Base-by-base conservation (phyloP, 73 alveolate genomes). In the Urostyla sp. region DNA sequence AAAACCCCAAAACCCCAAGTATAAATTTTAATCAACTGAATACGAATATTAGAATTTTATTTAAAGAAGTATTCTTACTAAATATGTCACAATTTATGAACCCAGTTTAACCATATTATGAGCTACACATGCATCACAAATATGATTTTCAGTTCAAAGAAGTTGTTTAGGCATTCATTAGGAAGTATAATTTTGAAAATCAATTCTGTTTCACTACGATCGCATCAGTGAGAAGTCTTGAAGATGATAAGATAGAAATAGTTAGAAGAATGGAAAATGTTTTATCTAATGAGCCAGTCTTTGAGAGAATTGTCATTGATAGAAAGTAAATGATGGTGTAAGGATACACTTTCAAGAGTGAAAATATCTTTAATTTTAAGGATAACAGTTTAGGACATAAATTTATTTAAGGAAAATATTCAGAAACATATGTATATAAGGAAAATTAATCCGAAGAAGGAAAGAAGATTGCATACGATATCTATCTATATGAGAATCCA, bases 401-500 rank as follows among this genome's bases (percentile, higher is more conserved):
- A n/a, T n/a, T n/a, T n/a, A n/a, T n/a, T 35, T n/a, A n/a, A n/a
- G n/a, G n/a, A n/a, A n/a, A 21, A 23, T 37, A 60, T 56, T 40
- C 73, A 1, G 89, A 78, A 40, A 31, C 40, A 38, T 78, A 52
- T 37, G 72, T 59, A 1, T 78, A 78, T 46, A 44, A 59, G 66
- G 57, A 52, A 13, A 36, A 61, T n/a, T 59, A 53, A 1, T 49
- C 43, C 5, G 53, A 30, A 18, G 8, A 36, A 1, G 2, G 44
- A 3, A 66, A 32, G 30, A 38, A 54, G 48, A 6, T 61, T 0
- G n/a, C n/a, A n/a, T 78, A 78, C 48, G 48, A 59, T 20, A 61
- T 58, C 43, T 78, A 43, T 55, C 89, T 78, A 45, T 78, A 78
- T 54, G 61, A 78, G 72, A 59, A 59, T 46, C 89, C 74, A 2